Base-by-base conservation (phyloP, 768 basidiomycete genomes). In the Hebeloma cylindrosporum region DNA sequence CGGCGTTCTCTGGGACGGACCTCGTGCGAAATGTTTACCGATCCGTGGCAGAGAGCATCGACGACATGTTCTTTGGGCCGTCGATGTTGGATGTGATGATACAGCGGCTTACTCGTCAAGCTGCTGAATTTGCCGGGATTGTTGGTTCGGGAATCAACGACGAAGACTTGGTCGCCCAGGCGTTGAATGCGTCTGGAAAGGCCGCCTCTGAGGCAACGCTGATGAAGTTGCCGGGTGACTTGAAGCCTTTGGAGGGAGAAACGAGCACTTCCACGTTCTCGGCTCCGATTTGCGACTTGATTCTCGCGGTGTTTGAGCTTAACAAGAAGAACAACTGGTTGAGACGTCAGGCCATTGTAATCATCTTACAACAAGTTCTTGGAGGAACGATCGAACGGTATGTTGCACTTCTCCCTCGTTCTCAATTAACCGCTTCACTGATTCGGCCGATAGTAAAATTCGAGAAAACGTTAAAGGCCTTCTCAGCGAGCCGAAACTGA, bases 301-400 rank as follows among this genome's bases (percentile, higher is more conserved):
- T 97, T 34, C 75, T 98, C 41, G 91, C 94, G 9, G 75, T 97
- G 7, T 98, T 99, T 55, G 94, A 96, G 63, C 78, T 98, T 13
- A 84, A 96, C 67, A 93, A 91, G 74, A 85, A 90, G 65, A 93
- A 94, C 58, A 96, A 95, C 55, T 99, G 96, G 96, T 71, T 98
- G 20, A 77, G 95, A 40, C 74, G 91, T 14, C 96, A 98, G 61
- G 94, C 96, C 2, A 92, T 96, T 54, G 88, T 98, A 10, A 91
- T 98, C 40, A 93, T 98, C 47, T 68, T 98, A 39, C 96, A 98
- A 61, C 95, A 98, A 60, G 83, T 98, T 3, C 74, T 99, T 2
- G 95, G 94, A 8, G 89, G 90, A 10, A 97, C 96, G 0, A 93
- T 98, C 55, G 96, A 99, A 65, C 74, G 93, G 95, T 95, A 41